Evolutionary conservation across 148 eudicot genomes (phyloP).

Genomic region (Rheum nobile): DNA sequence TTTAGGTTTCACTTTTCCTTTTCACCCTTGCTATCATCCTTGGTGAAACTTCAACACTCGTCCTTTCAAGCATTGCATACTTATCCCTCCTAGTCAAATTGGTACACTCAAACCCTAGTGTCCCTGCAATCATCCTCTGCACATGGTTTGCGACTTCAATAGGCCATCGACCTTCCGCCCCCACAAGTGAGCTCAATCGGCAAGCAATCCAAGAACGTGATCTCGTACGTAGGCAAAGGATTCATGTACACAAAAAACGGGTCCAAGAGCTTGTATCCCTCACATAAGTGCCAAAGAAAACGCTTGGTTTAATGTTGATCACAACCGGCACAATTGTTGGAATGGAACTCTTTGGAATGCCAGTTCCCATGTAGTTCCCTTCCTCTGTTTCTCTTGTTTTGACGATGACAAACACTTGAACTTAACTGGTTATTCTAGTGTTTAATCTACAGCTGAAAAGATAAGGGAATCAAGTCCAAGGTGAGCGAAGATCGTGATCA

Average conservation of each 20-base stretch:
- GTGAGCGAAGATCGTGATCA: too few relatives aligned
- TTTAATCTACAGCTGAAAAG: too few relatives aligned
- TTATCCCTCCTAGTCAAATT: conserved; percentile 51
- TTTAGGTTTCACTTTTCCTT: too few relatives aligned
- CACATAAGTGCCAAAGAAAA: conserved; percentile 48
- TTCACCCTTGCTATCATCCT: not conserved
- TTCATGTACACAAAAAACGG: conserved; percentile 55
- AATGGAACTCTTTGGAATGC: too few relatives aligned
- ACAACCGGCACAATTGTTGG: conserved; percentile 58
- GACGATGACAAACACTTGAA: too few relatives aligned
- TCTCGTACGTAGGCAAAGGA: conserved; percentile 45
- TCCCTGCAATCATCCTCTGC: conserved; percentile 42
- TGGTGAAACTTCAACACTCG: conserved; percentile 8
- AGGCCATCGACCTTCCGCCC: conserved; percentile 36
- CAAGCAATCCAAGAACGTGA: conserved; percentile 42
- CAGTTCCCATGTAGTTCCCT: too few relatives aligned
- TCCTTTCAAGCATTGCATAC: conserved; percentile 46
- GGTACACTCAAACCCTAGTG: conserved; percentile 48
- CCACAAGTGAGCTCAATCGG: conserved; percentile 39
- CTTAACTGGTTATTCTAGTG: too few relatives aligned
- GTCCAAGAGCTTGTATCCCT: conserved; percentile 33
- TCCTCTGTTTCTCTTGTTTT: too few relatives aligned
- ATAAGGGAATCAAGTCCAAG: too few relatives aligned
- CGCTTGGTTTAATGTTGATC: conserved; percentile 30
- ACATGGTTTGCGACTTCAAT: conserved; percentile 52